Conservation (phyloP, 2,329 filamentous ascomycete genomes). For the Colletotrichum orbiculare region DNA sequence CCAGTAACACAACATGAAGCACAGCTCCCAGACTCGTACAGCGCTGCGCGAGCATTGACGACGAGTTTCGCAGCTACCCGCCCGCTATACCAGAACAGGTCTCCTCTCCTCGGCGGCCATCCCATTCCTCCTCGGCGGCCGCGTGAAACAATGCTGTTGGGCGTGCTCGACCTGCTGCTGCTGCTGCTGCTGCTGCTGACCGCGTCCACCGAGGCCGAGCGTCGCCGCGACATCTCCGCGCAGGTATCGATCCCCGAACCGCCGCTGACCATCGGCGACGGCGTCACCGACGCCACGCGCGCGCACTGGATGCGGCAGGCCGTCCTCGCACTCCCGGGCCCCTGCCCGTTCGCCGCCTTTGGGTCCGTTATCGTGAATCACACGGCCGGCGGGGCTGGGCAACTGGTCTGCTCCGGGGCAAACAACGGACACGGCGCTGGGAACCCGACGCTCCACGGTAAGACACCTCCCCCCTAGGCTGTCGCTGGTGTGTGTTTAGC, state of each 20-base stretch:
- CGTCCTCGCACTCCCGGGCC: conserved; percentile 56
- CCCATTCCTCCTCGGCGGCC: conserved; percentile 2
- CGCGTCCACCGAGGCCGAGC: background rate
- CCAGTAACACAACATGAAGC: background rate
- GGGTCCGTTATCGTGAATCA: conserved; percentile 67
- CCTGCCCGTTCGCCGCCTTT: conserved; percentile 66
- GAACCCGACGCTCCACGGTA: conserved; percentile 65
- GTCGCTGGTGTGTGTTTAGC: no score
- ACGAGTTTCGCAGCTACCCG: conserved; percentile 11
- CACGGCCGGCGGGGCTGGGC: conserved; percentile 53
- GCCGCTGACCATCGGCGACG: conserved; percentile 44
- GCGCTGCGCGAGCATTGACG: conserved; percentile 8
- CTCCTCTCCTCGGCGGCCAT: background rate
- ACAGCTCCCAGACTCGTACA: background rate
- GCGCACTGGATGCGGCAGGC: conserved; percentile 65
- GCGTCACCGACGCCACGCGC: conserved; percentile 51
- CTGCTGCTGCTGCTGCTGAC: conserved; percentile 8
- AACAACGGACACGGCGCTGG: conserved; percentile 57
- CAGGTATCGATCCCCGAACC: conserved; percentile 1
- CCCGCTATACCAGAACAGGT: conserved; percentile 6
- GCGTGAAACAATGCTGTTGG: conserved; percentile 25
- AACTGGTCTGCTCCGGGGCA: conserved; percentile 61
- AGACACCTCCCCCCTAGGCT: no score
- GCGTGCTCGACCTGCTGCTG: conserved; percentile 16
- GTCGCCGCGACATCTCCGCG: conserved; percentile 1